Conservation (phyloP, 163 green algal species). For the Scenedesmus sp. region DNA sequence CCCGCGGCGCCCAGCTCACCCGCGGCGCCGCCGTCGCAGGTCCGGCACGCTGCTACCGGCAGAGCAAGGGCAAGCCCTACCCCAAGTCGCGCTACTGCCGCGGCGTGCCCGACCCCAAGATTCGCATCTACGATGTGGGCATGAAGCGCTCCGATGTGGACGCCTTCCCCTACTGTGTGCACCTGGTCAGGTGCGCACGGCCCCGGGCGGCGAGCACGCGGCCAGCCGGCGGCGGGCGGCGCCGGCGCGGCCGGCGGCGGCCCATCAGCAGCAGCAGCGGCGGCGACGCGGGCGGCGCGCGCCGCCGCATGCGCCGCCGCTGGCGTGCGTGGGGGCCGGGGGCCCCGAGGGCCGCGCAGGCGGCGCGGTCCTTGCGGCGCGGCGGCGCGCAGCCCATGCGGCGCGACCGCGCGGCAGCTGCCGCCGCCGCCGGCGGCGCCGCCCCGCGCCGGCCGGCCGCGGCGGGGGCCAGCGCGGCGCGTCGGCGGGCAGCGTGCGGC, state of each 20-base stretch:
- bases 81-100: conserved; percentile 99
- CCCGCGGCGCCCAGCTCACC: background rate
- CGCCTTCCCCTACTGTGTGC: conserved; percentile 94
- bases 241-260: background rate
- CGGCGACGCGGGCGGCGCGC: background rate
- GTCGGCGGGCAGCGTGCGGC: too few relatives aligned
- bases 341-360: too few relatives aligned
- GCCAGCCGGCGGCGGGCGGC: too few relatives aligned
- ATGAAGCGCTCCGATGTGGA: conserved; percentile 95
- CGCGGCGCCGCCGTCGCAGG: conserved; percentile 36
- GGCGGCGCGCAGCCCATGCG: too few relatives aligned
- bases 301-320: background rate
- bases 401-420: too few relatives aligned
- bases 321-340: too few relatives aligned
- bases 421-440: too few relatives aligned
- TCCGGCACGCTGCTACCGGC: conserved; percentile 88
- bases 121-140: conserved; percentile 98
- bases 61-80: conserved; percentile 99
- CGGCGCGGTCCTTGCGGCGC: too few relatives aligned
- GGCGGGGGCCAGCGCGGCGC: too few relatives aligned
- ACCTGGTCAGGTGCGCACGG: conserved; percentile 84
- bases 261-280: background rate
- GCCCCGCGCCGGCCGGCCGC: too few relatives aligned
- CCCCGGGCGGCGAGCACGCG: too few relatives aligned
- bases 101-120: conserved; percentile 99